A percentile compares a stretch with the other conserved stretches of the same genome.
Evolutionary conservation across 192 early-diverging fungal genomes (phyloP).

Genomic region (Coemansia sp.): DNA sequence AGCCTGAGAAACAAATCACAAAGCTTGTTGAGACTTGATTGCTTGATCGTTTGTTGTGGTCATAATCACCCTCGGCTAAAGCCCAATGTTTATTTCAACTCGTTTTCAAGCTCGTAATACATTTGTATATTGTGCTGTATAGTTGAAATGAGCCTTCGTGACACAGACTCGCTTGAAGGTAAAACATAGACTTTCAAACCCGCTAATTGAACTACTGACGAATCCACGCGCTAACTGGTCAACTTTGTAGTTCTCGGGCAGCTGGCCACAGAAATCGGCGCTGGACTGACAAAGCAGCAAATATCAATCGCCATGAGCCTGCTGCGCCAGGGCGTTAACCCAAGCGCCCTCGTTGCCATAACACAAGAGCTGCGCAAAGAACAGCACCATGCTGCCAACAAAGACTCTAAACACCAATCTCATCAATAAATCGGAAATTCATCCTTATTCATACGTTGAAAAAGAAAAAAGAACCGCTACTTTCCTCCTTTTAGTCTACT

Average conservation of each 20-base stretch:
- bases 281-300: constrained; percentile 43
- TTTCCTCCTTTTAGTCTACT: constrained; percentile 7
- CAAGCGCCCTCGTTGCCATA: constrained; percentile 41
- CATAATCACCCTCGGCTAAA: background rate
- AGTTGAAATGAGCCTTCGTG: background rate
- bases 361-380: constrained; percentile 46
- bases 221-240: background rate
- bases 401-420: constrained; percentile 8
- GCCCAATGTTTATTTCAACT: background rate
- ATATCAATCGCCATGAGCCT: constrained; percentile 38
- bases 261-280: constrained; percentile 33
- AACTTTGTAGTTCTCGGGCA: constrained; percentile 40
- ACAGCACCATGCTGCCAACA: constrained; percentile 8
- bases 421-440: constrained; percentile 1
- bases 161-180: constrained; percentile 5
- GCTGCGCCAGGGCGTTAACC: constrained; percentile 45
- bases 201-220: too few species aligned
- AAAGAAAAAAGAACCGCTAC: background rate
- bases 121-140: background rate
- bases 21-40: constrained; percentile 1
- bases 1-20: background rate
- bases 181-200: background rate
- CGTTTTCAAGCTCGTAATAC: background rate
- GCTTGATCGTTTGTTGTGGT: constrained; percentile 9
- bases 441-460: background rate